phyloP scores from a whole-genome alignment of 805 yeast species.

The Kazachstania taianensis region DNA sequence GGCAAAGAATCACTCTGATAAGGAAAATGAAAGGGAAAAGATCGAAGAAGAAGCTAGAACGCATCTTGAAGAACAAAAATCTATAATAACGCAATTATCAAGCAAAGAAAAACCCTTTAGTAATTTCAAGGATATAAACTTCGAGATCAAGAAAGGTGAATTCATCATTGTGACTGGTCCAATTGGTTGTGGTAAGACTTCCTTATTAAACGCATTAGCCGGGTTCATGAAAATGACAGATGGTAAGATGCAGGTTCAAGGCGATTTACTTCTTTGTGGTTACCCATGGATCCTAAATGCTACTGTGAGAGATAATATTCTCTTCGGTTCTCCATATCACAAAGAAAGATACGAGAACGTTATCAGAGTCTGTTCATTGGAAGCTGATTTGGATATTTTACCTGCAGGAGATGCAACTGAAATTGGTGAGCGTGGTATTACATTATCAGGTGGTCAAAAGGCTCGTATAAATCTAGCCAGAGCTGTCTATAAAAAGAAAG shows the following conservation, averaged over 20 bases:
- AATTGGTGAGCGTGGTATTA: conserved; percentile 79
- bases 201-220: conserved; percentile 57
- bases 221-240: conserved; percentile 53
- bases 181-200: conserved; percentile 76
- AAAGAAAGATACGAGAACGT: conserved; percentile 42
- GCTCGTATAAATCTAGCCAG: conserved; percentile 74
- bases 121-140: conserved; percentile 43
- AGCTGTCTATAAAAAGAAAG: conserved; percentile 61
- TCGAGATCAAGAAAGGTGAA: conserved; percentile 52
- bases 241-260: conserved; percentile 47
- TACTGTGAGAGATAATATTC: conserved; percentile 63
- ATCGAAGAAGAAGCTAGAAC: conserved; percentile 1
- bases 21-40: conserved; percentile 2
- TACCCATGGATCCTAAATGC: conserved; percentile 81
- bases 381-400: conserved; percentile 51
- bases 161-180: conserved; percentile 52
- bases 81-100: not conserved
- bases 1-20: conserved; percentile 2
- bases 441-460: conserved; percentile 84
- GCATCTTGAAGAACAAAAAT: conserved; percentile 1
- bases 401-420: conserved; percentile 72
- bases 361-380: conserved; percentile 55
- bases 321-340: conserved; percentile 52
- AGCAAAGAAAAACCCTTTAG: conserved; percentile 11
- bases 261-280: conserved; percentile 46